Evolutionary conservation across 306 rosid genomes (phyloP).

Genomic region (Fagus crenata): DNA sequence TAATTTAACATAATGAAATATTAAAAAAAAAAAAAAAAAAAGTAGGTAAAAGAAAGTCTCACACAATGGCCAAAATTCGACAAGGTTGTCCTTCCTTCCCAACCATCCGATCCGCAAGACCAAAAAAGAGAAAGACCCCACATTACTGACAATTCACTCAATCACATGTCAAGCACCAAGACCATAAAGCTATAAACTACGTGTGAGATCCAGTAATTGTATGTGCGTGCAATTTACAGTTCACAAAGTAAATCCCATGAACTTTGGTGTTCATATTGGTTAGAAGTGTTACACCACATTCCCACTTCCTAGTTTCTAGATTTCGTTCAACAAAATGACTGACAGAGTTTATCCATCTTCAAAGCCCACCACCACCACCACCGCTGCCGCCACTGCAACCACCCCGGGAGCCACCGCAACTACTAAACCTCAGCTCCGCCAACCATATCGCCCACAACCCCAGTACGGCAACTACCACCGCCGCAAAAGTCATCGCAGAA

Average conservation of each 20-base stretch:
- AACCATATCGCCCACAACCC: conserved; percentile 66
- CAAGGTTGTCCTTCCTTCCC: no score
- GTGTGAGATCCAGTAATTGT: neutral
- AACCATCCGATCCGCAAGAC: neutral
- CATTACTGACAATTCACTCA: conserved; percentile 50
- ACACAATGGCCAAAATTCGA: no score
- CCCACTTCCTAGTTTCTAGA: neutral
- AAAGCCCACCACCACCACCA: conserved; percentile 40
- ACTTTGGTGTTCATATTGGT: no score
- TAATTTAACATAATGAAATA: no score
- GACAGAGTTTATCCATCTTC: conserved; percentile 60
- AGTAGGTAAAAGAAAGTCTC: neutral
- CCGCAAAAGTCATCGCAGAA: conserved; percentile 54
- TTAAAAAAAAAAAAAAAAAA: no score
- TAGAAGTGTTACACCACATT: no score
- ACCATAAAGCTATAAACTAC: neutral
- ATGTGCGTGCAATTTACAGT: no score
- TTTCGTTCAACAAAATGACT: conserved; percentile 36
- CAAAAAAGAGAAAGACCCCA: conserved; percentile 21
- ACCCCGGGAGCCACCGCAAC: conserved; percentile 31
- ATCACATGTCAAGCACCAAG: conserved; percentile 38
- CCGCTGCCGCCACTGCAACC: conserved; percentile 37
- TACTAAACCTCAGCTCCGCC: conserved; percentile 57
- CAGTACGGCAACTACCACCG: conserved; percentile 53
- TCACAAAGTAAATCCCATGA: no score